Conservation (phyloP, 352 stramenopile species). For the Globisporangium mamillatum region DNA sequence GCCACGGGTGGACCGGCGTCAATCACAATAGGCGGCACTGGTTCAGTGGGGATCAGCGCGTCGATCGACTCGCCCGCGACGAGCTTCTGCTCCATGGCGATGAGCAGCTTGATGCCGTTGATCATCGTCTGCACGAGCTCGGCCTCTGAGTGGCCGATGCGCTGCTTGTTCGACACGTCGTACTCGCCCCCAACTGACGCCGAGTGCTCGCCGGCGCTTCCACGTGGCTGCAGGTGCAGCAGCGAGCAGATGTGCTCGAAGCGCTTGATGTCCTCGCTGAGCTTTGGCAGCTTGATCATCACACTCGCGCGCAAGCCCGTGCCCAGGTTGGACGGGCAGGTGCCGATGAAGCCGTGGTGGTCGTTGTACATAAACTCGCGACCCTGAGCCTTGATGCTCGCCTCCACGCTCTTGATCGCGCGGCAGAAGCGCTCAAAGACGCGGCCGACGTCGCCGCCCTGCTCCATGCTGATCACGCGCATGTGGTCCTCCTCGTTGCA, state of each 20-base stretch:
- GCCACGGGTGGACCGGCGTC: conserved; percentile 43
- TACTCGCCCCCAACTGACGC: conserved; percentile 84
- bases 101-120: conserved; percentile 82
- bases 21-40: conserved; percentile 48
- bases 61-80: conserved; percentile 63
- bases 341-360: conserved; percentile 83
- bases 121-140: conserved; percentile 90
- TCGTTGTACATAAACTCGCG: conserved; percentile 76
- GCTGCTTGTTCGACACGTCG: conserved; percentile 87
- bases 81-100: conserved; percentile 87
- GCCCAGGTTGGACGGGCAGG: conserved; percentile 88
- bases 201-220: conserved; percentile 83
- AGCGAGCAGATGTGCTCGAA: conserved; percentile 80
- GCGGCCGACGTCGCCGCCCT: conserved; percentile 65
- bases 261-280: conserved; percentile 77
- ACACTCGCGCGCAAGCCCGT: conserved; percentile 86
- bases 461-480: conserved; percentile 83
- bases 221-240: conserved; percentile 77
- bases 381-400: conserved; percentile 64
- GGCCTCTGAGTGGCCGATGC: conserved; percentile 87
- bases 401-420: conserved; percentile 75
- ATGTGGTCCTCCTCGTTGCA: conserved; percentile 86
- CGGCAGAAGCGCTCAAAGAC: conserved; percentile 79
- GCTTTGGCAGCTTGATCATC: conserved; percentile 88
- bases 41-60: conserved; percentile 65